Conservation (phyloP, 129 eudicot genomes). For the Glebionis coronaria region DNA sequence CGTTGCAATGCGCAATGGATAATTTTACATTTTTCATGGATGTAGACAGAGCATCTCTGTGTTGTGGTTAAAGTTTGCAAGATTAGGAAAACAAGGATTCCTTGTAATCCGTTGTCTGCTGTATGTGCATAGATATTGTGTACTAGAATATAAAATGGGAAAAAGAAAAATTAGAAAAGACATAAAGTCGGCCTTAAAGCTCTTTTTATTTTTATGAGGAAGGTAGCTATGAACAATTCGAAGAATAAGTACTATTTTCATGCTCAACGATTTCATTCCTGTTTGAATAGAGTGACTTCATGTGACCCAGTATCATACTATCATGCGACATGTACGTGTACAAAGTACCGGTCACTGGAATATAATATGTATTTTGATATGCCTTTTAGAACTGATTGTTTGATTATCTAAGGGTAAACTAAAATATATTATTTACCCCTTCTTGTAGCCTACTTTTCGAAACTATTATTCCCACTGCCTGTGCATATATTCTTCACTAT, state of each 20-base stretch:
- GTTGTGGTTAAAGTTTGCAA: neutral
- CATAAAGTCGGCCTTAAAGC: neutral
- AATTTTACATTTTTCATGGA: neutral
- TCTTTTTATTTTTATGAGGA: neutral
- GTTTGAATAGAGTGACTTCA: neutral
- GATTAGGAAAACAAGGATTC: neutral
- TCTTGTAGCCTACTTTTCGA: neutral
- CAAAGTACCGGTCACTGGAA: neutral
- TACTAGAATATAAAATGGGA: neutral
- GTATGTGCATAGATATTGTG: neutral
- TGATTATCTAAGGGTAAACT: neutral
- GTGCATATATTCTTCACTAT: no score
- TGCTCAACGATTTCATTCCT: neutral
- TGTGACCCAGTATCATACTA: no score
- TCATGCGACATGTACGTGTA: no score
- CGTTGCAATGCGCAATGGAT: neutral
- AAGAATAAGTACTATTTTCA: neutral
- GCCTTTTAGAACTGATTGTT: neutral
- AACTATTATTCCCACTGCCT: neutral
- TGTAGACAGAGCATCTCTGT: neutral
- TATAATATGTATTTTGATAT: neutral
- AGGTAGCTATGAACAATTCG: neutral
- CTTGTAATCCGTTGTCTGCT: neutral
- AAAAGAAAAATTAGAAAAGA: neutral
- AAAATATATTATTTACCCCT: neutral